Evolutionary conservation across 2,329 filamentous ascomycete genomes (phyloP).

Genomic region (Venturia asperata): DNA sequence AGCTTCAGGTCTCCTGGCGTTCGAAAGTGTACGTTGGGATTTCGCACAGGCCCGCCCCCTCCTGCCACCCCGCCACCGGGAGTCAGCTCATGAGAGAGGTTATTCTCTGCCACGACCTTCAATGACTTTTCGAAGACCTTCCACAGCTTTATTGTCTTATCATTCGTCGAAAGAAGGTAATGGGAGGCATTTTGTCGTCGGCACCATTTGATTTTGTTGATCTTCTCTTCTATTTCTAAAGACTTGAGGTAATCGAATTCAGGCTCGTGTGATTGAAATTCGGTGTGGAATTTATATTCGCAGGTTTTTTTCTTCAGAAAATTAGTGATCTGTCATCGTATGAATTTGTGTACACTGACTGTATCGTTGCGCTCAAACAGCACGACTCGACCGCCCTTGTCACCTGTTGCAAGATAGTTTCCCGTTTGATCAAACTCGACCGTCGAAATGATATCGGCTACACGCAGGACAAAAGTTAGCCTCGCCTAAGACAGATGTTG

Average conservation of each 20-base stretch:
- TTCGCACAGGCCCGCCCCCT: conserved; percentile 70
- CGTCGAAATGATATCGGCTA: conserved; percentile 85
- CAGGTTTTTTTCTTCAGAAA: conserved; percentile 88
- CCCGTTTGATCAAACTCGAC: conserved; percentile 87
- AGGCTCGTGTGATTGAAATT: conserved; percentile 98
- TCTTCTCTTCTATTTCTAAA: conserved; percentile 99
- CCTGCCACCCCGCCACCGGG: conserved; percentile 62
- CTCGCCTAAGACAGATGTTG: conserved; percentile 8
- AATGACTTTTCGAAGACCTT: conserved; percentile 99
- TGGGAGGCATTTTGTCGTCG: conserved; percentile 96
- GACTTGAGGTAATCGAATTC: conserved; percentile 99
- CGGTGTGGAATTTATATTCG: conserved; percentile 99
- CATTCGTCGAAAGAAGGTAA: conserved; percentile 95
- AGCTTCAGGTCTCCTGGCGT: conserved; percentile 80
- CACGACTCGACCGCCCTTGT: conserved; percentile 80
- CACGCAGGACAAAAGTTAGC: neutral
- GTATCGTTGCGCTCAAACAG: conserved; percentile 93
- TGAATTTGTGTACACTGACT: conserved; percentile 46
- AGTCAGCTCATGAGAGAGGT: conserved; percentile 88
- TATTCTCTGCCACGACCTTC: conserved; percentile 98
- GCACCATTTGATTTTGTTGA: conserved; percentile 99
- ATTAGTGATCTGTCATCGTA: conserved; percentile 29
- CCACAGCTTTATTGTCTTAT: conserved; percentile 99
- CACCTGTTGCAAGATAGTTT: conserved; percentile 83
- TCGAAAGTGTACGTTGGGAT: conserved; percentile 68